These are phyloP conservation scores for Agarophyton chilense DNA, from an alignment of 23 red algal species.

Conservation along the genomic window DNA sequence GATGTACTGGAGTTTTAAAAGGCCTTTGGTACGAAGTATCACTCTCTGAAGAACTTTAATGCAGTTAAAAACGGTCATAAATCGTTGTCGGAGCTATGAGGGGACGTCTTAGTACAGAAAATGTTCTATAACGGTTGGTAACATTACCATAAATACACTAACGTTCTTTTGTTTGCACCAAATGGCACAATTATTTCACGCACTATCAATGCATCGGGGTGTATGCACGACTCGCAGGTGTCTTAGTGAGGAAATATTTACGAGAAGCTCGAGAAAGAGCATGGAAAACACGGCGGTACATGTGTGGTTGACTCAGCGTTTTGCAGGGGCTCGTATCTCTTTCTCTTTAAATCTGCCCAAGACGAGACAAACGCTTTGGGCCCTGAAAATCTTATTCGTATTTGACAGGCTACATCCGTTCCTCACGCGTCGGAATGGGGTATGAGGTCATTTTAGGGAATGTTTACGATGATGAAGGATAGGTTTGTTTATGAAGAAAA, in stretches of 20 bases:
- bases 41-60: not conserved
- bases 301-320: constrained; percentile 20
- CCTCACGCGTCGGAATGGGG: constrained; percentile 46
- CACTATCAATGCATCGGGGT: not conserved
- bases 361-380: constrained; percentile 5
- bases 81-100: constrained; percentile 7
- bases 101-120: constrained; percentile 26
- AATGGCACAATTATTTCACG: constrained; percentile 28
- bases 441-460: constrained; percentile 36
- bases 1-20: not conserved
- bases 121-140: constrained; percentile 47
- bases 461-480: constrained; percentile 37
- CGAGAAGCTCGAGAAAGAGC: not conserved
- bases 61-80: constrained; percentile 15
- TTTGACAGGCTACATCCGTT: constrained; percentile 29
- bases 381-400: not conserved
- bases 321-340: not conserved
- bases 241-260: not conserved
- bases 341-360: constrained; percentile 22
- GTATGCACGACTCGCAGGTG: constrained; percentile 14
- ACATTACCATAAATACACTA: not conserved
- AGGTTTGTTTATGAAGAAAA: not conserved
- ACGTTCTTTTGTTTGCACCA: constrained; percentile 30
- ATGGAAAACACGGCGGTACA: not conserved
- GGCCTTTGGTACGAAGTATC: constrained; percentile 30